Evolutionary conservation across 140 eudicot genomes (phyloP), one percentile per base, ranked within the genome.

Genomic region (Flaveria floridana): DNA sequence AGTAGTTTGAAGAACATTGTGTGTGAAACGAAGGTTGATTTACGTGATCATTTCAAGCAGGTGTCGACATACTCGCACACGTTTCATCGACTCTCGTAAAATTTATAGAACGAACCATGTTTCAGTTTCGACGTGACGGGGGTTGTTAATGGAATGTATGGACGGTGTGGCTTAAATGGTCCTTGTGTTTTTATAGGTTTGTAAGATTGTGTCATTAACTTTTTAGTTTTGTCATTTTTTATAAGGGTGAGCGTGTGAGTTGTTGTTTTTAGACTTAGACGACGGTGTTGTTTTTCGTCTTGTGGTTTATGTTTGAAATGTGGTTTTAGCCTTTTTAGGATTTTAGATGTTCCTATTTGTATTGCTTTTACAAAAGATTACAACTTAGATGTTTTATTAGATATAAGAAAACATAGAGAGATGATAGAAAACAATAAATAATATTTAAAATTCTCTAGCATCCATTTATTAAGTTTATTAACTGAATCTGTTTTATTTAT

Each of bases 41-140:
- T 67, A 55, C 80, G 59, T 75, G 73, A 75, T 76, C 80, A 57
- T 76, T 34, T 67, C 61, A 76, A 68, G 59, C 68, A 52, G 74
- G 67, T 39, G 46, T 76, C 73, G 46, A 52, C 44, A 53, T 8
- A 57, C 65, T 51, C 61, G 41, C 61, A 4, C 37, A 41, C 50
- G 10, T 52, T 37, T 76, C 80, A 39, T 30, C 15, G 20, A 69
- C 59, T 12, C 50, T 67, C 50, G 61, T 26, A 21, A 67, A 66
- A 30, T 51, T 37, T 30, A 59, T 30, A 63, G 71, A 70, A 58
- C 14, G 70, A 77, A 69, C 44, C 11, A 16, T 28, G 48, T 58
- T 70, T 47, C 18, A 0, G 72, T 23, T 70, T 78, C 13, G 1
- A 25, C 50, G 41, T 34, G 41, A 34, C 41, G 41, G 20, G 56